Conservation (phyloP, 225 moss, liverwort and hornwort species). For the Bryum argenteum region DNA sequence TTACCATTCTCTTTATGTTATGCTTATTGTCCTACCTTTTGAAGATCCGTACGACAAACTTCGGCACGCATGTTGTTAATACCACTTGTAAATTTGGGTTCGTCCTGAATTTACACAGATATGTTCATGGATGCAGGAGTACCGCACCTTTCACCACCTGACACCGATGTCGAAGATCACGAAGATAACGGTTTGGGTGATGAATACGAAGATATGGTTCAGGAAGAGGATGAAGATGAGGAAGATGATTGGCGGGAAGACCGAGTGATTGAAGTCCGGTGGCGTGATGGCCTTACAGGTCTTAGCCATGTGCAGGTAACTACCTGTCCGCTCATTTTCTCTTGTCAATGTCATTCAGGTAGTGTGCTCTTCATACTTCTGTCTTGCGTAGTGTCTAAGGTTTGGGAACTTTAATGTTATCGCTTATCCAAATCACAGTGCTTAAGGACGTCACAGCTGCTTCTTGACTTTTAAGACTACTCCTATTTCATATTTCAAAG, state of each 20-base stretch:
- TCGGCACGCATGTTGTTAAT: constrained; percentile 59
- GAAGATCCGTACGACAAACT: constrained; percentile 33
- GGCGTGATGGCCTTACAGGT: constrained; percentile 95
- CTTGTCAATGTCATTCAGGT: background rate
- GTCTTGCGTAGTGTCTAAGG: background rate
- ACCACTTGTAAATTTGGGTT: constrained; percentile 76
- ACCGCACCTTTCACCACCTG: constrained; percentile 91
- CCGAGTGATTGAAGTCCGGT: constrained; percentile 91
- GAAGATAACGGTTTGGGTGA: constrained; percentile 95
- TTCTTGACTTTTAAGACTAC: background rate
- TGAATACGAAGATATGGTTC: constrained; percentile 94
- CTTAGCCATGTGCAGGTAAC: constrained; percentile 81
- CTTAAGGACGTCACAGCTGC: background rate
- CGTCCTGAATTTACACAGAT: constrained; percentile 76
- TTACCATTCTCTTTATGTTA: background rate
- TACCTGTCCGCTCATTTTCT: background rate
- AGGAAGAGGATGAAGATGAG: constrained; percentile 95
- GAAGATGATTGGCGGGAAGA: constrained; percentile 98
- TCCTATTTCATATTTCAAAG: background rate
- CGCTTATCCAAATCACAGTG: constrained; percentile 4
- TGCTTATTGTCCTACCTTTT: constrained; percentile 21
- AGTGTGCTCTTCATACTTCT: background rate
- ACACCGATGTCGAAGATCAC: constrained; percentile 96
- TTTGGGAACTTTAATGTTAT: background rate
- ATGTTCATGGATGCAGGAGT: constrained; percentile 83